Evolutionary conservation across 2,329 filamentous ascomycete genomes (phyloP).

Genomic region (Colletotrichum sp.): DNA sequence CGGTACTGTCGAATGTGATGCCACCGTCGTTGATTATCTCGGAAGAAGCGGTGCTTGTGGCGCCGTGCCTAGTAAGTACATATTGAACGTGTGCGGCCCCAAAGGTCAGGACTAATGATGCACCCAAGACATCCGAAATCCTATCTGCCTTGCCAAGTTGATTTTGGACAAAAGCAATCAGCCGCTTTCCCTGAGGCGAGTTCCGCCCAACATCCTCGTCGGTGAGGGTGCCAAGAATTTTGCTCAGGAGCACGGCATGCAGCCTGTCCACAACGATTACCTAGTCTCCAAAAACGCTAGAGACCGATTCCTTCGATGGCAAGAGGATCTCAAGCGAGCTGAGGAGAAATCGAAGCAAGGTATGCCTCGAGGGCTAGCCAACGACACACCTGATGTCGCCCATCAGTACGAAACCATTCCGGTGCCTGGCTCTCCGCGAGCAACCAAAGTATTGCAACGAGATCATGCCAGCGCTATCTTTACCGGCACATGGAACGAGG

Average conservation of each 20-base stretch:
- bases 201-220: conserved; percentile 91
- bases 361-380: conserved; percentile 16
- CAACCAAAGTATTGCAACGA: conserved; percentile 26
- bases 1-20: conserved; percentile 92
- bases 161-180: conserved; percentile 80
- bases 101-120: background rate
- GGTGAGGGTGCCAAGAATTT: conserved; percentile 87
- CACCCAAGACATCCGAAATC: conserved; percentile 83
- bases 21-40: conserved; percentile 87
- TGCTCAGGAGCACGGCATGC: conserved; percentile 78
- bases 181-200: conserved; percentile 81
- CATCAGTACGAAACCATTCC: conserved; percentile 37
- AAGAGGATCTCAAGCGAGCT: conserved; percentile 70
- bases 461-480: conserved; percentile 62
- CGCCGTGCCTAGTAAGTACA: conserved; percentile 79
- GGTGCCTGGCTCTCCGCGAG: background rate
- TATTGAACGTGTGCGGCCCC: background rate
- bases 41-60: conserved; percentile 94
- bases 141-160: conserved; percentile 83
- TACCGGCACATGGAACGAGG: conserved; percentile 67
- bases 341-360: conserved; percentile 47
- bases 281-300: conserved; percentile 81
- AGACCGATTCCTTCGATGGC: conserved; percentile 83
- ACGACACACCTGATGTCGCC: conserved; percentile 22
- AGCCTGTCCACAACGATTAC: conserved; percentile 73